These are phyloP conservation scores for Colletotrichum orbiculare DNA, from an alignment of 2,329 filamentous ascomycete species.

Conservation along the genomic window DNA sequence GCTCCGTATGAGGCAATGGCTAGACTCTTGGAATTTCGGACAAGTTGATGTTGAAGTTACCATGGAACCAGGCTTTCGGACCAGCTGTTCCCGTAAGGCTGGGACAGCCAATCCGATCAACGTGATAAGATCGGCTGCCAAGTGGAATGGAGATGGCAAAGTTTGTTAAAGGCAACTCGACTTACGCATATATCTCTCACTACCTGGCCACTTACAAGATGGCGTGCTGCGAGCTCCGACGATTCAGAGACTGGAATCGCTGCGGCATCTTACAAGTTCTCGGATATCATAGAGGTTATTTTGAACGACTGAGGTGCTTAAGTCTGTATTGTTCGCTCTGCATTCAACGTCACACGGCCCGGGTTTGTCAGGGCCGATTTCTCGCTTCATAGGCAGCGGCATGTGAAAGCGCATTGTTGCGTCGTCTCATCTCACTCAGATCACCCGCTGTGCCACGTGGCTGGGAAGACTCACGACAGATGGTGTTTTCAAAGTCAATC, in stretches of 20 bases:
- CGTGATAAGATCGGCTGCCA: neutral
- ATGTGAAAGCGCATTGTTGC: slow-evolving; percentile 11
- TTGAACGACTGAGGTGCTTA: no score
- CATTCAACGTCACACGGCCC: no score
- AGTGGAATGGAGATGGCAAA: neutral
- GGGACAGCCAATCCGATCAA: neutral
- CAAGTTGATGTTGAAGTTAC: neutral
- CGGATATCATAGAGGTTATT: no score
- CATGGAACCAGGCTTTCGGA: neutral
- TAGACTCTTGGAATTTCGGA: neutral
- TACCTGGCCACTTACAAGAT: no score
- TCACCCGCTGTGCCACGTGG: slow-evolving; percentile 19
- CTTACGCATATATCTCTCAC: no score
- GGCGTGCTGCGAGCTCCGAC: no score
- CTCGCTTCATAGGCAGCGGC: neutral
- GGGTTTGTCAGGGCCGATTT: neutral
- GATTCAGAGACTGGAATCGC: no score
- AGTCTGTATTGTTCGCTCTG: no score
- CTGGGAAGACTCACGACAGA: neutral
- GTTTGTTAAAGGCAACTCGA: no score
- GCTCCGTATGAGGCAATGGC: no score
- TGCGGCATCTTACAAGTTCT: no score
- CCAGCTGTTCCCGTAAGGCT: neutral
- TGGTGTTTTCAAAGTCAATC: neutral
- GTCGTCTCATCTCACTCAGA: slow-evolving; percentile 18